These are phyloP conservation scores for Alternaria burnsii DNA, from an alignment of 2,329 filamentous ascomycete genomes.

Conservation along the genomic window DNA sequence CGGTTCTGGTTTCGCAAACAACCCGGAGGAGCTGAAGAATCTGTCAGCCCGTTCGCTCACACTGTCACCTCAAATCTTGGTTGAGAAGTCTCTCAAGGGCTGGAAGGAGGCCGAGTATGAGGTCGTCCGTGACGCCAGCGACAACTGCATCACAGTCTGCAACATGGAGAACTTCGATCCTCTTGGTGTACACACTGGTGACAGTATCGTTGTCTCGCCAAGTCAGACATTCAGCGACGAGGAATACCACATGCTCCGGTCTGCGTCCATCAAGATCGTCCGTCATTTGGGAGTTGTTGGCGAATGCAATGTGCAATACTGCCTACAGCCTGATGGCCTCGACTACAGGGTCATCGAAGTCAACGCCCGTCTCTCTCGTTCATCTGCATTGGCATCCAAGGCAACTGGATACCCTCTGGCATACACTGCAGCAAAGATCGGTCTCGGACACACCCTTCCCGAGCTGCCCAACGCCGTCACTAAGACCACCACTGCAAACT, in stretches of 20 bases:
- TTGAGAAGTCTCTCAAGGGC: slow-evolving; percentile 98
- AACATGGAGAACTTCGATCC: slow-evolving; percentile 99
- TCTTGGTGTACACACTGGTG: slow-evolving; percentile 95
- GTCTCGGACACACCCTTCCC: slow-evolving; percentile 91
- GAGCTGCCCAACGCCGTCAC: slow-evolving; percentile 98
- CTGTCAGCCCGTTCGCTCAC: slow-evolving; percentile 92
- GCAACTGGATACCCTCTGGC: slow-evolving; percentile 97
- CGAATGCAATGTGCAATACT: slow-evolving; percentile 99
- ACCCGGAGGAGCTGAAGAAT: slow-evolving; percentile 91
- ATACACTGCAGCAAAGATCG: slow-evolving; percentile 98
- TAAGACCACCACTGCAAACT: slow-evolving; percentile 98
- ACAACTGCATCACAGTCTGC: slow-evolving; percentile 99
- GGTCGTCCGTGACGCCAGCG: slow-evolving; percentile 93
- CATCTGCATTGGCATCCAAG: slow-evolving; percentile 95
- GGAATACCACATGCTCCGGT: slow-evolving; percentile 99
- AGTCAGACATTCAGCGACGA: slow-evolving; percentile 97
- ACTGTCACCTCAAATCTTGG: slow-evolving; percentile 92
- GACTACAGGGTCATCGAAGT: slow-evolving; percentile 99
- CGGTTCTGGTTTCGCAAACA: slow-evolving; percentile 94
- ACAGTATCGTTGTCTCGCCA: slow-evolving; percentile 97
- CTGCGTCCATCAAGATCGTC: slow-evolving; percentile 97
- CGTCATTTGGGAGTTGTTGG: slow-evolving; percentile 96
- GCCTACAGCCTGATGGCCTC: slow-evolving; percentile 92
- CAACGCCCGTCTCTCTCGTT: slow-evolving; percentile 97
- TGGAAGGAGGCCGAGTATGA: slow-evolving; percentile 99